A percentile compares a stretch with the other conserved stretches of the same genome.
Conservation (phyloP, 2,329 filamentous ascomycete species). For the Verticillium albo-atrum region DNA sequence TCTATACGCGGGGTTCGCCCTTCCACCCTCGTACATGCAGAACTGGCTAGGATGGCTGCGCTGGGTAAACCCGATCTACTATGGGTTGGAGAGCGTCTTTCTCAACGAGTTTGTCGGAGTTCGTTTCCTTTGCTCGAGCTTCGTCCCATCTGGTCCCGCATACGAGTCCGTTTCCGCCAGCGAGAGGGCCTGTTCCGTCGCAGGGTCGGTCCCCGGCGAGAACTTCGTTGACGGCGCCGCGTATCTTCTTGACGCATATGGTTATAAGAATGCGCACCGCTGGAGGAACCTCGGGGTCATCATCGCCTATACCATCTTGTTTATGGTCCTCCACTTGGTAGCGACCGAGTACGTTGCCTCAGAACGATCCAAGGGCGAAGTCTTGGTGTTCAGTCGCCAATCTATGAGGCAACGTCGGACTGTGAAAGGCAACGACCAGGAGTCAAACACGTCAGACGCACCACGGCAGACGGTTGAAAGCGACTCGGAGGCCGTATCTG, state of each 20-base stretch:
- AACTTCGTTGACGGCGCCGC: constrained; percentile 37
- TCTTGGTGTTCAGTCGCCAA: constrained; percentile 19
- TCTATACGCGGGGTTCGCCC: constrained; percentile 44
- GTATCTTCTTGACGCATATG: constrained; percentile 42
- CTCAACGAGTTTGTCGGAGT: constrained; percentile 51
- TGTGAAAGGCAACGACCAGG: neutral
- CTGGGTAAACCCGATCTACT: constrained; percentile 61
- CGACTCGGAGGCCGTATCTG: constrained; percentile 12
- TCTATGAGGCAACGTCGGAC: neutral
- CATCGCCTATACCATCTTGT: constrained; percentile 40
- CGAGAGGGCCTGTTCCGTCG: constrained; percentile 16
- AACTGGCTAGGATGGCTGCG: constrained; percentile 67
- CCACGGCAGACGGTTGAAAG: neutral
- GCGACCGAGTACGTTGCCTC: constrained; percentile 6
- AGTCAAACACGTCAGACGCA: neutral
- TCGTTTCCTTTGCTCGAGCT: constrained; percentile 38
- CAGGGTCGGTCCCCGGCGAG: constrained; percentile 42
- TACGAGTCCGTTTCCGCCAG: constrained; percentile 37
- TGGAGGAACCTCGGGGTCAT: constrained; percentile 55
- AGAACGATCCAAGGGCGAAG: constrained; percentile 4
- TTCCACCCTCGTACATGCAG: constrained; percentile 61
- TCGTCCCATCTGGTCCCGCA: constrained; percentile 10
- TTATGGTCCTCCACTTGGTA: constrained; percentile 27
- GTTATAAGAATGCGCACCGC: constrained; percentile 33
- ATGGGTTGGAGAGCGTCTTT: constrained; percentile 59